Evolutionary conservation across 2,329 filamentous ascomycete genomes (phyloP).

Genomic region (Berkeleyomyces basicola): DNA sequence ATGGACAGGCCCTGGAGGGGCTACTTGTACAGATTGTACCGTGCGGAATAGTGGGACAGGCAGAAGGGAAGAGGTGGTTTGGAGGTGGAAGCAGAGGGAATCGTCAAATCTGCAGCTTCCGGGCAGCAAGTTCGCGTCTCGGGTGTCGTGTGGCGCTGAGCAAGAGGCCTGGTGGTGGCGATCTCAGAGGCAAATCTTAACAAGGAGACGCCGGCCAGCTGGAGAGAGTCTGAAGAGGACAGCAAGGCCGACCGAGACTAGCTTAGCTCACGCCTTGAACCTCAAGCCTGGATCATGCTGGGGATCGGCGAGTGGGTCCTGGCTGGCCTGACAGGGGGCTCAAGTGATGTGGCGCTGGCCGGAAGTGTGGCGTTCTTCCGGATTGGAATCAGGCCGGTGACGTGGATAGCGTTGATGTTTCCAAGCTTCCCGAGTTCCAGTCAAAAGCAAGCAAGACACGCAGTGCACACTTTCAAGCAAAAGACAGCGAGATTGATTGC

Average conservation of each 20-base stretch:
- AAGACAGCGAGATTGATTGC: no score
- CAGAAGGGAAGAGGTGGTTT: no score
- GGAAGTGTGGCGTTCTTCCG: not conserved
- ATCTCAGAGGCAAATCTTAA: not conserved
- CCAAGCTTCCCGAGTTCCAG: not conserved
- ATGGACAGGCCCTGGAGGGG: no score
- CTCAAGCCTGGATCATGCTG: not conserved
- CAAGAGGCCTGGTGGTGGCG: not conserved
- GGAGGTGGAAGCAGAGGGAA: not conserved
- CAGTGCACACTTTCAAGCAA: no score
- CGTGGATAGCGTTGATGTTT: no score
- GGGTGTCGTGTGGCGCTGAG: not conserved
- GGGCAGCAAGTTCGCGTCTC: not conserved
- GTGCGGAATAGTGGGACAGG: not conserved
- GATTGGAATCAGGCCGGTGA: not conserved
- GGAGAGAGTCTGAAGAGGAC: slow-evolving; percentile 2
- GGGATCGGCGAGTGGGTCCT: not conserved
- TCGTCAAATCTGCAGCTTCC: not conserved
- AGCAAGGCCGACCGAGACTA: not conserved
- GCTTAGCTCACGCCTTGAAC: not conserved
- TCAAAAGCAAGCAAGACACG: no score
- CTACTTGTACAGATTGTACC: no score
- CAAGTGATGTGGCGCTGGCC: not conserved
- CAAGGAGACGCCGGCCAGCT: not conserved
- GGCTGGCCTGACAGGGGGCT: not conserved